phyloP scores from a whole-genome alignment of 2,329 filamentous ascomycete species.

The Beauveria sp. region DNA sequence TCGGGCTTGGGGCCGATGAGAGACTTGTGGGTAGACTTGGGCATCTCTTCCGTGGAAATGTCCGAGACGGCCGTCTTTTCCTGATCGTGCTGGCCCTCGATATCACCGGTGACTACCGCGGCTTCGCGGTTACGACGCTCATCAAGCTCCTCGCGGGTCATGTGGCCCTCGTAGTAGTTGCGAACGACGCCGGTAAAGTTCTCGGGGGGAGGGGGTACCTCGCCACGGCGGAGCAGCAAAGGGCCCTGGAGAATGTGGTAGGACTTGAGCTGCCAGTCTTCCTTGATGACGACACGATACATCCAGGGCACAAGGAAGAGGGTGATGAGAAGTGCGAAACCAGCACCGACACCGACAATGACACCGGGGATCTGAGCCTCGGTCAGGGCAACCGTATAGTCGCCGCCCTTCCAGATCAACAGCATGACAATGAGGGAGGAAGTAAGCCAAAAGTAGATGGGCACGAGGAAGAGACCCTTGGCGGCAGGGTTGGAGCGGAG shows the following conservation, averaged over 20 bases:
- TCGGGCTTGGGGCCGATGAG: slow-evolving; percentile 33
- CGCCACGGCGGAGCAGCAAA: slow-evolving; percentile 38
- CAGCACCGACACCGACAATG: slow-evolving; percentile 45
- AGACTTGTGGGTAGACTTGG: slow-evolving; percentile 24
- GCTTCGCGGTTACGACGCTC: slow-evolving; percentile 26
- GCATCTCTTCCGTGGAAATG: slow-evolving; percentile 25
- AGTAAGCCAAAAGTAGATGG: slow-evolving; percentile 50
- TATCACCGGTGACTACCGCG: slow-evolving; percentile 15
- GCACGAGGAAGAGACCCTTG: slow-evolving; percentile 44
- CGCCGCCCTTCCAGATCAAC: slow-evolving; percentile 49
- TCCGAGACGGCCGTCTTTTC: slow-evolving; percentile 21
- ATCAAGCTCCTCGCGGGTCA: slow-evolving; percentile 45
- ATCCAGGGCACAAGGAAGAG: slow-evolving; percentile 53
- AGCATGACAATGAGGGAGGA: slow-evolving; percentile 50
- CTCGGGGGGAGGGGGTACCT: slow-evolving; percentile 34
- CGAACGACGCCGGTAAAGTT: slow-evolving; percentile 35
- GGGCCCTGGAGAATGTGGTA: slow-evolving; percentile 48
- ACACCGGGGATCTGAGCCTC: slow-evolving; percentile 42
- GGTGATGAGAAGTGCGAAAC: slow-evolving; percentile 38
- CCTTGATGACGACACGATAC: slow-evolving; percentile 48
- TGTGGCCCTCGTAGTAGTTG: slow-evolving; percentile 49
- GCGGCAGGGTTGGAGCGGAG: slow-evolving; percentile 44
- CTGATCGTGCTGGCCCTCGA: slow-evolving; percentile 17
- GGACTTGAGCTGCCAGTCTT: slow-evolving; percentile 52
- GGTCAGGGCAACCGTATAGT: slow-evolving; percentile 38